phyloP scores from a whole-genome alignment of 2,329 filamentous ascomycete genomes.

The Exophiala lecanii-corni region DNA sequence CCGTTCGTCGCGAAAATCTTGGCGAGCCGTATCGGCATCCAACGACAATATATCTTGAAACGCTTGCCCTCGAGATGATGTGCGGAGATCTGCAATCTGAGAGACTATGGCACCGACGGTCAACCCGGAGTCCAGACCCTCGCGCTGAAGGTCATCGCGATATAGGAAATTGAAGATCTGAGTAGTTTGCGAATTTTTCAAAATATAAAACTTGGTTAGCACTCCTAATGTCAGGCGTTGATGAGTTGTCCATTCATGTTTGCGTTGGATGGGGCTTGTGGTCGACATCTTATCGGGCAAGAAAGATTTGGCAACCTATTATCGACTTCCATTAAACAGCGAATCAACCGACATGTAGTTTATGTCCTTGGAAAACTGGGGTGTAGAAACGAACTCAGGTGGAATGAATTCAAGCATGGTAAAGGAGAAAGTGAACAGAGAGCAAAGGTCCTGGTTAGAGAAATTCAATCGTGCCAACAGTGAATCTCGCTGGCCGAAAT shows the following conservation, averaged over 20 bases:
- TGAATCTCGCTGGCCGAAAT: too few species aligned
- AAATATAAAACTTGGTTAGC: not conserved
- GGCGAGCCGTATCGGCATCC: not conserved
- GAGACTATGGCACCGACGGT: not conserved
- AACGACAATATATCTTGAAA: not conserved
- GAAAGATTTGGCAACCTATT: too few species aligned
- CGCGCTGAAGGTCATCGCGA: not conserved
- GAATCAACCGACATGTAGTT: too few species aligned
- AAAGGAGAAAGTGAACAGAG: too few species aligned
- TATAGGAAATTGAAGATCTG: conserved; percentile 4
- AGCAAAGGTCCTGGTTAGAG: too few species aligned
- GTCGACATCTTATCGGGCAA: not conserved
- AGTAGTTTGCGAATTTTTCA: not conserved
- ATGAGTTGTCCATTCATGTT: not conserved
- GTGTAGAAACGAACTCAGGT: too few species aligned
- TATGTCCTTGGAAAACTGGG: too few species aligned
- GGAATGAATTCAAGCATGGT: too few species aligned
- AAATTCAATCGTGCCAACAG: too few species aligned
- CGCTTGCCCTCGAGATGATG: not conserved
- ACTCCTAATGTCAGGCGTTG: not conserved
- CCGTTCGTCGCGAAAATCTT: not conserved
- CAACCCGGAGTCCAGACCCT: conserved; percentile 3
- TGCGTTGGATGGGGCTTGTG: not conserved
- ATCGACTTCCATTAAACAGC: too few species aligned
- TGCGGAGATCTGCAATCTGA: conserved; percentile 4